Evolutionary conservation across 2,329 filamentous ascomycete species (phyloP), one percentile per base, ranked within the genome.

Genomic region (Mollisia scopiformis): DNA sequence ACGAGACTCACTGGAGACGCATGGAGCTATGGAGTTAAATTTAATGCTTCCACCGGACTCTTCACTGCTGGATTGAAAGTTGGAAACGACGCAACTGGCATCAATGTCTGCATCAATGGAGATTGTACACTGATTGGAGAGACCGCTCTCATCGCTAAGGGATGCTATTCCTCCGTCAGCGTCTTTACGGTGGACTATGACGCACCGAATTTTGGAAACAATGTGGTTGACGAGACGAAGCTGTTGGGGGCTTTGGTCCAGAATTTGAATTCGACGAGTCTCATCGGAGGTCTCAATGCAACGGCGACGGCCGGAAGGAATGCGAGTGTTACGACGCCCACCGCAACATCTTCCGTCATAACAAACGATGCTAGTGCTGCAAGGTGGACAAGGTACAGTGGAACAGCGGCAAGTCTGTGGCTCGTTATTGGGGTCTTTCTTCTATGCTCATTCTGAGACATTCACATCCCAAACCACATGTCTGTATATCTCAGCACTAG

Each of bases 151-250:
- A 75, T 83, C 11, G 74, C 76, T 53, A 71, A 74, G 14, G 78
- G 78, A 0, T 78, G 75, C 41, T 70, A 77, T 2, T 60, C 67
- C 14, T 55, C 68, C 14, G 76, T 84, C 2, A 78, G 73, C 0
- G 72, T 82, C 0, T 84, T 82, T 60, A 82, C 79, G 0, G 75
- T 82, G 21, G 81, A 84, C 58, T 83, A 82, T 62, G 76, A 78
- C 66, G 80, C 81, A 6, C 82, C 81, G 1, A 69, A 51, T 33
- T 41, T 21, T n/a, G 43, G 49, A 16, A 51, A 43, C 19, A 37
- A 27, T 5, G 23, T 6, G 50, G 53, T 27, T n/a, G 53, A 63
- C 47, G 55, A 58, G 30, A 55, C 41, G 35, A 54, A n/a, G 35
- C 28, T 50, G 16, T 33, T 62, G 28, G 19, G 16, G 43, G 55